phyloP scores from a whole-genome alignment of 352 stramenopile species.

The Globisporangium uncinulatum region DNA sequence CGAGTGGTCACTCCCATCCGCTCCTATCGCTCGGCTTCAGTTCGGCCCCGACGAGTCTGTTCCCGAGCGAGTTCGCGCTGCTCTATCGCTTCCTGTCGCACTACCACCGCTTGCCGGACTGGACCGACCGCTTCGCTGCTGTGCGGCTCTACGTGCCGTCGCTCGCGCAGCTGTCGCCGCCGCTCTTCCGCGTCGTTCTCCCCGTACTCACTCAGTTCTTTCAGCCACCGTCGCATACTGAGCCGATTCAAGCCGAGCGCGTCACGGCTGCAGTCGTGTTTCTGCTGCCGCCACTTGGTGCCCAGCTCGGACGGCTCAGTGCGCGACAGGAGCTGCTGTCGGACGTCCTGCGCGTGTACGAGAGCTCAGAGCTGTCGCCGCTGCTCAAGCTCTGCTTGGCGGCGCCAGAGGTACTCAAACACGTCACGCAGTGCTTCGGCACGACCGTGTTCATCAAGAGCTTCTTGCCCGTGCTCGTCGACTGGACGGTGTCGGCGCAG shows the following conservation, averaged over 20 bases:
- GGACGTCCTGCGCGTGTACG: conserved; percentile 52
- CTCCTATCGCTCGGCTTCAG: not conserved
- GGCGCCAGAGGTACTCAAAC: conserved; percentile 42
- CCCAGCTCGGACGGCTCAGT: conserved; percentile 29
- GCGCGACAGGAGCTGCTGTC: conserved; percentile 29
- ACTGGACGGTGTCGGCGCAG: conserved; percentile 47
- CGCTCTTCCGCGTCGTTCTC: conserved; percentile 39
- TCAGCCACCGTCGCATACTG: conserved; percentile 28
- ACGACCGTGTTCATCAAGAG: conserved; percentile 31
- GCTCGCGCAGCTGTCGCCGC: conserved; percentile 32
- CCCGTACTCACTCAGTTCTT: conserved; percentile 56
- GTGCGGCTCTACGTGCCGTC: conserved; percentile 26
- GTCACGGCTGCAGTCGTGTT: conserved; percentile 55
- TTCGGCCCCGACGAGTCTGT: conserved; percentile 27
- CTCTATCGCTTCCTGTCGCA: conserved; percentile 48
- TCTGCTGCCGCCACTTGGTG: conserved; percentile 37
- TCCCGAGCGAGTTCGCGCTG: conserved; percentile 34
- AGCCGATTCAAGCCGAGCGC: conserved; percentile 33
- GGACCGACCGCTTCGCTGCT: conserved; percentile 35
- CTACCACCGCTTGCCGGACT: conserved; percentile 27
- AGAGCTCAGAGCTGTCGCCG: conserved; percentile 33
- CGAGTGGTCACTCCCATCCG: not conserved
- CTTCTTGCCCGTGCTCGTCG: conserved; percentile 57
- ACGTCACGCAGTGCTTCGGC: conserved; percentile 43
- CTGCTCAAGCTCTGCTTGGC: conserved; percentile 37